Evolutionary conservation across 495 filamentous ascomycete species (phyloP).

Genomic region (Jackrogersella minutella): DNA sequence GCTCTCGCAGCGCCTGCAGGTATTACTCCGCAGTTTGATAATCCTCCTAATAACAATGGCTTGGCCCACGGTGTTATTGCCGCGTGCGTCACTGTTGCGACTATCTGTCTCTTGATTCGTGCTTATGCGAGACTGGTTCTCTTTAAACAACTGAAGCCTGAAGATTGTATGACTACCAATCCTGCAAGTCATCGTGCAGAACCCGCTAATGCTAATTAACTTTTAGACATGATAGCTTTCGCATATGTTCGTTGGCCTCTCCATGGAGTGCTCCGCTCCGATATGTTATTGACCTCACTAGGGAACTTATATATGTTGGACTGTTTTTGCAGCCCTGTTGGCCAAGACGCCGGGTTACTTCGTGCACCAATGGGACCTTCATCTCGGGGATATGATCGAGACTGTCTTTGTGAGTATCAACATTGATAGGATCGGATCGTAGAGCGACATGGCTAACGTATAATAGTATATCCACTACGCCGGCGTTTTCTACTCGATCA

Average conservation of each 20-base stretch:
- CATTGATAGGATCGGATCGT: neutral
- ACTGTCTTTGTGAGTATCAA: conserved; percentile 24
- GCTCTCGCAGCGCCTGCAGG: conserved; percentile 39
- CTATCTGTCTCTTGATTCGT: conserved; percentile 30
- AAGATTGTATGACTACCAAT: conserved; percentile 29
- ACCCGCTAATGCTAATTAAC: neutral
- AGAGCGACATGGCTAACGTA: neutral
- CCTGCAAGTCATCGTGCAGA: neutral
- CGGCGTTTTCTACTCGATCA: conserved; percentile 34
- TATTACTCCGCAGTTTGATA: conserved; percentile 33
- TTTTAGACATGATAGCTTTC: conserved; percentile 31
- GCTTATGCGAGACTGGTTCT: conserved; percentile 31
- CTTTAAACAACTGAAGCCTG: conserved; percentile 28
- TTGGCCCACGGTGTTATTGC: conserved; percentile 30
- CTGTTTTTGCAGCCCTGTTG: conserved; percentile 18
- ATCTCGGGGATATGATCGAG: conserved; percentile 24
- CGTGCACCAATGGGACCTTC: conserved; percentile 45
- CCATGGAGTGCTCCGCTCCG: neutral
- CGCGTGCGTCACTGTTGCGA: conserved; percentile 27
- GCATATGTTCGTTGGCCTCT: conserved; percentile 27
- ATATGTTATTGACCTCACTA: conserved; percentile 14
- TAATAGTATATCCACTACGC: conserved; percentile 27
- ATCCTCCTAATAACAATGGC: conserved; percentile 42
- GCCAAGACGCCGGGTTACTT: conserved; percentile 40
- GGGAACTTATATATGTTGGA: conserved; percentile 29